Base-by-base conservation (phyloP, 2,329 filamentous ascomycete species). In the Venturia pyrina region DNA sequence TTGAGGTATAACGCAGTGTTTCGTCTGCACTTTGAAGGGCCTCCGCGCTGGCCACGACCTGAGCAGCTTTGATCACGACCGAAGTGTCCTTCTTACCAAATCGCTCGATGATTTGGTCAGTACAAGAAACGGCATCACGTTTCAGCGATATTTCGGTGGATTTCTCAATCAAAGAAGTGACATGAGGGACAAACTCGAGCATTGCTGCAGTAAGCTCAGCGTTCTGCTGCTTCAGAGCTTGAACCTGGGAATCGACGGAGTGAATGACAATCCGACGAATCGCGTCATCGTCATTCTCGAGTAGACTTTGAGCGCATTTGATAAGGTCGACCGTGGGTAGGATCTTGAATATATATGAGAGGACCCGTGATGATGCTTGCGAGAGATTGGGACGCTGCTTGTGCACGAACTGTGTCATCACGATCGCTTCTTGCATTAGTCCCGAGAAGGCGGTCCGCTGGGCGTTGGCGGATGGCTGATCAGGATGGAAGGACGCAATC, bases 61-160 rank as follows among this genome's bases (percentile, higher is more conserved):
- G 81, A 5, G 92, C 91, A 5, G 92, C 89, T 5, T 85, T 84
- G 34, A 89, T 82, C 57, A 96, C 89, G 57, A 87, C 87, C 70
- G 89, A 86, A 1, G 89, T 82, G 72, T 96, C 90, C 75, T 93
- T 96, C 80, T 95, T 96, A 70, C 95, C 96, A 74, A 96, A 98
- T 75, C 93, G 93, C 77, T 97, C 93, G 2, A 90, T 86, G 68
- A 99, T 96, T 75, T 91, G 90, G 77, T 97, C 93, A 57, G 98
- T 88, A 71, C 93, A 98, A 44, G 87, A 87, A 68, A 99, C 87
- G 0, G 93, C 90, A 13, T 90, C 91, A 71, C 92, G 88, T 77
- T 93, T 92, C 75, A 95, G 88, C 37, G 86, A 82, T 64, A 89
- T 84, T 69, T 95, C 87, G 41, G 83, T 80, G 7, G 89, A 89